These are phyloP conservation scores for Stemphylium vesicarium DNA, from an alignment of 2,329 filamentous ascomycete genomes.

Conservation along the genomic window DNA sequence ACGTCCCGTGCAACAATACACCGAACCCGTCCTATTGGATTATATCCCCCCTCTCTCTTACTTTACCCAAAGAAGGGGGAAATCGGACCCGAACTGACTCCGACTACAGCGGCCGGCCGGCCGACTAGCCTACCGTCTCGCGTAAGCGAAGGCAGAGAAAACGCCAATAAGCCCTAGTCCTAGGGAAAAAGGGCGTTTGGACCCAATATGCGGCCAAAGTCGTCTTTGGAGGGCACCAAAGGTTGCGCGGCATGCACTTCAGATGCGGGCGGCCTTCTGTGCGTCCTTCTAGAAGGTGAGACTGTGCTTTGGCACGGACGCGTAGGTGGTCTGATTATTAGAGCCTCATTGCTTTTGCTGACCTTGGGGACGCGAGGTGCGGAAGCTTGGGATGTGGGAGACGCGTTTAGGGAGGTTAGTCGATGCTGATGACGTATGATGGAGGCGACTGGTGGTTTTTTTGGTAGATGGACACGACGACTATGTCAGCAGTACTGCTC, in stretches of 20 bases:
- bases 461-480: too few species aligned
- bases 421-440: too few species aligned
- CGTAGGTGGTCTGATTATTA: not conserved
- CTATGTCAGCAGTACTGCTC: too few species aligned
- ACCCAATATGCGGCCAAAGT: not conserved
- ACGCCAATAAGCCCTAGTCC: not conserved
- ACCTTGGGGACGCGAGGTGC: not conserved
- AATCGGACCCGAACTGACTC: slow-evolving; percentile 2
- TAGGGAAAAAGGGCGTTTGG: not conserved
- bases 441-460: too few species aligned
- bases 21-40: not conserved
- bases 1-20: not conserved
- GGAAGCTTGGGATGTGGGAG: too few species aligned
- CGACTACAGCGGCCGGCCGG: not conserved
- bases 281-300: slow-evolving; percentile 1
- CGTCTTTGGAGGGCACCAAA: too few species aligned
- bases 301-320: not conserved
- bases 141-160: not conserved
- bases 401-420: too few species aligned
- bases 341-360: not conserved
- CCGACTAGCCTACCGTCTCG: not conserved
- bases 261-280: not conserved
- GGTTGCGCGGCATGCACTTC: too few species aligned
- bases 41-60: too few species aligned
- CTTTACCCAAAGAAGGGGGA: not conserved